Evolutionary conservation across 306 rosid genomes (phyloP), one percentile per base, ranked within the genome.

Genomic region (Gillenia trifoliata): DNA sequence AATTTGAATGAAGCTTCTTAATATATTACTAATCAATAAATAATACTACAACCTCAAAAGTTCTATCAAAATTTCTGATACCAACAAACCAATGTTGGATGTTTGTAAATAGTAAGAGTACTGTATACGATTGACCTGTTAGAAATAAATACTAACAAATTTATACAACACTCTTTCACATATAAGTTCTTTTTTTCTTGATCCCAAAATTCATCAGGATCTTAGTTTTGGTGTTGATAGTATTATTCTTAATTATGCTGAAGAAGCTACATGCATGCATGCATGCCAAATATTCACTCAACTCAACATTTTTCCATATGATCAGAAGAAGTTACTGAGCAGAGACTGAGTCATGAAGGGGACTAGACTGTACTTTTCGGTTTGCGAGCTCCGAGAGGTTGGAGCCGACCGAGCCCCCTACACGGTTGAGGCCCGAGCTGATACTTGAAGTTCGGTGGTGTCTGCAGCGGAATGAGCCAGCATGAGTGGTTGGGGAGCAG

Each of bases 401-500:
- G 28, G 93, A 84, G 50, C 92, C 92, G 1, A 89, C 70, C 0
- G 97, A 93, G 29, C 79, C 71, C 0, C 83, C 93, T 16, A 47
- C 52, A 0, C 87, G 93, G 11, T 3, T 56, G 17, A 91, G 19
- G 16, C 79, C 72, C 0, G 68, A 31, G 8, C 68, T 57, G 3
- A 23, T 6, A 3, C 71, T 29, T 15, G 68, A 3, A 5, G 60
- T n/a, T 0, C 97, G 78, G 75, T 89, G 97, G 79, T 61, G 81
- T 11, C 90, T 81, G 77, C 98, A 93, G 41, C 97, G 77, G 77
- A 93, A 93, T 29, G 97, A 93, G 59, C 98, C 98, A 0, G 23
- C 85, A 30, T 93, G 98, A 1, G 96, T 93, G 54, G 97, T 91
- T 55, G 96, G 96, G 1, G 97, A 93, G 82, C 97, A 93, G 4